phyloP scores from a whole-genome alignment of 2,329 filamentous ascomycete genomes.

The Thelonectria olida region DNA sequence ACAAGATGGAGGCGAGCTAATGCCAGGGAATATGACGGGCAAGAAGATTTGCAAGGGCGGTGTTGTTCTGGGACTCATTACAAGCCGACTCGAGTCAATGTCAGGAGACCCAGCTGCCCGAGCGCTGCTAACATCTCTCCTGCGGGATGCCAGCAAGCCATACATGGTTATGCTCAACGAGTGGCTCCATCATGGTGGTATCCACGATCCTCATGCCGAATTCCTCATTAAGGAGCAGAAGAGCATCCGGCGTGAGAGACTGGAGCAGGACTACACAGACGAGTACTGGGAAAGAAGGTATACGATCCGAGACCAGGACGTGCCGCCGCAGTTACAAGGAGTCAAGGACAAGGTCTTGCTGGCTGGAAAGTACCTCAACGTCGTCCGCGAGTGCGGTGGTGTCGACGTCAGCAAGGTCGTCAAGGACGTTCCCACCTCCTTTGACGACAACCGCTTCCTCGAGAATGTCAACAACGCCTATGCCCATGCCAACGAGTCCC shows the following conservation, averaged over 20 bases:
- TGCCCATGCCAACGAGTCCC: conserved; percentile 91
- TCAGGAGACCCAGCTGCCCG: conserved; percentile 92
- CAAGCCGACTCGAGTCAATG: conserved; percentile 85
- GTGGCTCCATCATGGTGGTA: conserved; percentile 95
- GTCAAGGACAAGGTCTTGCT: conserved; percentile 95
- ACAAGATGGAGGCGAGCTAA: conserved; percentile 84
- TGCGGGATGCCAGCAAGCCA: conserved; percentile 88
- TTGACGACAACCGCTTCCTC: conserved; percentile 90
- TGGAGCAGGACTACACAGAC: conserved; percentile 97
- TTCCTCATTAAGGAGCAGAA: conserved; percentile 97
- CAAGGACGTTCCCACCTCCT: conserved; percentile 87
- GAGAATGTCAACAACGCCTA: conserved; percentile 97
- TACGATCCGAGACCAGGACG: conserved; percentile 88
- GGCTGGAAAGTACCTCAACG: conserved; percentile 97
- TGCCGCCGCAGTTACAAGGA: conserved; percentile 89
- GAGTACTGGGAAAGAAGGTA: conserved; percentile 99
- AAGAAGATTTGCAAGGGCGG: conserved; percentile 98
- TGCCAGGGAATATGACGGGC: conserved; percentile 79
- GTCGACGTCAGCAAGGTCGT: conserved; percentile 92
- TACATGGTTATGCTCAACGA: conserved; percentile 99
- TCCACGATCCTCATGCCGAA: conserved; percentile 92
- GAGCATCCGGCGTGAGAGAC: conserved; percentile 87
- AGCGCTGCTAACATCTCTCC: conserved; percentile 79
- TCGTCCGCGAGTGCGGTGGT: conserved; percentile 95
- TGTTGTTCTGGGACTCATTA: conserved; percentile 88